These are phyloP conservation scores for Linum trigynum DNA, from an alignment of 345 rosid genomes.

Conservation along the genomic window DNA sequence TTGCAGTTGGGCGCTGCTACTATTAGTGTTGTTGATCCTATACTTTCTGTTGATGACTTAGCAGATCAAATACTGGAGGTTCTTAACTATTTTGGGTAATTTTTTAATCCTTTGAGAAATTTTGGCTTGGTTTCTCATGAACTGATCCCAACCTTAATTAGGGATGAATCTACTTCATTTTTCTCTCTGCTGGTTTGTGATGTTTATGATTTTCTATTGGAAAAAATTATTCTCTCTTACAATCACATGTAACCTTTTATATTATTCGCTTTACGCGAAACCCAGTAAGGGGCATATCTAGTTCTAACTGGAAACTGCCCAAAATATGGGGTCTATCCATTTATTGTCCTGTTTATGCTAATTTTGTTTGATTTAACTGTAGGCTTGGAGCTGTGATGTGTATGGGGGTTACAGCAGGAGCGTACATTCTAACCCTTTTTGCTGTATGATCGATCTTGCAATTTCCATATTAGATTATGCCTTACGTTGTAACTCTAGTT, in stretches of 20 bases:
- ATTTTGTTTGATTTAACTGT: background rate
- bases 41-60: slow-evolving; percentile 82
- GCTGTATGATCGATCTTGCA: slow-evolving; percentile 51
- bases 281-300: too few species aligned
- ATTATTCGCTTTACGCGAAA: too few species aligned
- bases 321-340: background rate
- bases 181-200: slow-evolving; percentile 10
- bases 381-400: slow-evolving; percentile 98
- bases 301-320: too few species aligned
- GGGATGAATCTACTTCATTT: background rate
- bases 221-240: slow-evolving; percentile 9
- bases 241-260: too few species aligned
- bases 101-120: background rate
- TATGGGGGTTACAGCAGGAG: slow-evolving; percentile 98
- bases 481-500: background rate
- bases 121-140: background rate
- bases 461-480: background rate
- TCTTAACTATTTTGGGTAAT: slow-evolving; percentile 90
- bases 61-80: slow-evolving; percentile 88
- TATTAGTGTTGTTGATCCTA: slow-evolving; percentile 42
- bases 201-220: slow-evolving; percentile 7
- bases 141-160: too few species aligned
- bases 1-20: slow-evolving; percentile 94
- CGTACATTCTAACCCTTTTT: slow-evolving; percentile 80
- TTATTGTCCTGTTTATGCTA: slow-evolving; percentile 8